phyloP scores from a whole-genome alignment of 2,329 filamentous ascomycete species.

The Talaromyces sp. region DNA sequence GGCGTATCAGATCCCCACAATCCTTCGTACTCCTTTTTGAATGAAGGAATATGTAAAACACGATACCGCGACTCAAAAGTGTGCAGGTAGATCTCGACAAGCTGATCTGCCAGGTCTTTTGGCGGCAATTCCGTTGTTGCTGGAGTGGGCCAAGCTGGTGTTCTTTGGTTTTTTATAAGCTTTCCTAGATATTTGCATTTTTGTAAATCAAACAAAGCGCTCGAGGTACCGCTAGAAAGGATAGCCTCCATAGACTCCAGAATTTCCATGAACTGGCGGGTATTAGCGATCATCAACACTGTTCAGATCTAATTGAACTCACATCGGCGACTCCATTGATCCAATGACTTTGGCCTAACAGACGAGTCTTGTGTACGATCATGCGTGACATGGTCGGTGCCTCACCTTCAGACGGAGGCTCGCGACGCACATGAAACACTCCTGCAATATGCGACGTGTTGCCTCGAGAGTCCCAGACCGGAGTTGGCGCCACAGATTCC shows the following conservation, averaged over 20 bases:
- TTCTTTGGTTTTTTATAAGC: conserved; percentile 54
- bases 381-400: conserved; percentile 42
- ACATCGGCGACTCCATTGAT: conserved; percentile 48
- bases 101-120: conserved; percentile 48
- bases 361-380: conserved; percentile 56
- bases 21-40: conserved; percentile 57
- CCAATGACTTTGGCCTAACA: conserved; percentile 62
- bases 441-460: conserved; percentile 45
- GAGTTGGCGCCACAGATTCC: conserved; percentile 18
- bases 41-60: conserved; percentile 60
- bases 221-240: conserved; percentile 41
- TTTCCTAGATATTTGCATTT: conserved; percentile 58
- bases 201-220: conserved; percentile 42
- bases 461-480: conserved; percentile 40
- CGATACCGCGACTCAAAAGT: conserved; percentile 59
- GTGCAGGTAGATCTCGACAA: conserved; percentile 59
- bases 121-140: conserved; percentile 50
- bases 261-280: conserved; percentile 31
- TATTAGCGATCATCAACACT: not conserved
- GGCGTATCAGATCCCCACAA: conserved; percentile 46
- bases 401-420: conserved; percentile 37
- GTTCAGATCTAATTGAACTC: not conserved
- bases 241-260: conserved; percentile 50
- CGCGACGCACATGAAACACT: conserved; percentile 48
- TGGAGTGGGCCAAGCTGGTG: conserved; percentile 52